Conservation (phyloP, 2,329 filamentous ascomycete species). For the Fusarium continuum region DNA sequence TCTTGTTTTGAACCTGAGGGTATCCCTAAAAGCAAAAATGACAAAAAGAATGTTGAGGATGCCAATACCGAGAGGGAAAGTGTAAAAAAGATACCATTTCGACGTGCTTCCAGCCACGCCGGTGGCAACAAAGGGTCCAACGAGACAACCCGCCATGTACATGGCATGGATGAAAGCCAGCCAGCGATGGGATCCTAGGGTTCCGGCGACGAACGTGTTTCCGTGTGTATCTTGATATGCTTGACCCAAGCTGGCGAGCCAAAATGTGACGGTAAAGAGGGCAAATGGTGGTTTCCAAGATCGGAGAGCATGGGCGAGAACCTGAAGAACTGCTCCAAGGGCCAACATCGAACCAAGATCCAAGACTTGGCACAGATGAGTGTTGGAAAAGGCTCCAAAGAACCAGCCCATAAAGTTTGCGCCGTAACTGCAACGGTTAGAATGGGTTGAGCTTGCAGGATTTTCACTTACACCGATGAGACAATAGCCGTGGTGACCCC, state of each 20-base stretch:
- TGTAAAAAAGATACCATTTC: slow-evolving; percentile 66
- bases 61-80: slow-evolving; percentile 62
- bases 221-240: slow-evolving; percentile 71
- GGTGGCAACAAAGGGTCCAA: slow-evolving; percentile 64
- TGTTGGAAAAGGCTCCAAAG: slow-evolving; percentile 65
- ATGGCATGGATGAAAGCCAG: slow-evolving; percentile 71
- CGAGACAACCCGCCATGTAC: slow-evolving; percentile 66
- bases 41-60: slow-evolving; percentile 60
- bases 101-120: slow-evolving; percentile 50
- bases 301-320: slow-evolving; percentile 62
- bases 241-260: slow-evolving; percentile 66
- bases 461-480: slow-evolving; percentile 56
- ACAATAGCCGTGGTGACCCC: slow-evolving; percentile 61
- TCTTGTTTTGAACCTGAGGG: slow-evolving; percentile 46
- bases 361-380: slow-evolving; percentile 60
- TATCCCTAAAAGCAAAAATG: slow-evolving; percentile 60
- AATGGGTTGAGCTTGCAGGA: rapidly evolving
- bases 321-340: slow-evolving; percentile 65
- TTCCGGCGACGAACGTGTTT: slow-evolving; percentile 67
- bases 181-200: slow-evolving; percentile 65
- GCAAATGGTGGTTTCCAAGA: slow-evolving; percentile 66
- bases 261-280: slow-evolving; percentile 66
- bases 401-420: slow-evolving; percentile 69
- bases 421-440: slow-evolving; percentile 54
- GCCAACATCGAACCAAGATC: slow-evolving; percentile 65